Evolutionary conservation across 352 stramenopile species (phyloP).

Genomic region (Phytophthora megakarya): DNA sequence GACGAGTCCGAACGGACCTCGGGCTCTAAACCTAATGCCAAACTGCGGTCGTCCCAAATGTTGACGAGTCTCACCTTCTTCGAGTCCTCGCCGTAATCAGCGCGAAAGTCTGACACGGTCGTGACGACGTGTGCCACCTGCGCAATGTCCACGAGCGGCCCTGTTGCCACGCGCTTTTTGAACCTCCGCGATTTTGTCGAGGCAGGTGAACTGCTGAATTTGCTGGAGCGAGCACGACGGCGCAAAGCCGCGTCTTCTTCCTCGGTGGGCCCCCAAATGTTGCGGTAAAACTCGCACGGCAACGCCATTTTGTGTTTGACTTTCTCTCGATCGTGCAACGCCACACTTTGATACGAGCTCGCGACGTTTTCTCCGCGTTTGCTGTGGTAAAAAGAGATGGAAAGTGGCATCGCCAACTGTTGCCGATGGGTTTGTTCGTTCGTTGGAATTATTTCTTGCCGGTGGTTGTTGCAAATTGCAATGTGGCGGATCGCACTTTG

Average conservation of each 20-base stretch:
- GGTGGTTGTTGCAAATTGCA: conserved; percentile 15
- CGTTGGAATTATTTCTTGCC: conserved; percentile 17
- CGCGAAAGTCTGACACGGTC: conserved; percentile 69
- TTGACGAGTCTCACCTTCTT: conserved; percentile 40
- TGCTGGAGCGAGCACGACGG: conserved; percentile 28
- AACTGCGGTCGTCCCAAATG: conserved; percentile 56
- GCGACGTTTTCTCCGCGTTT: conserved; percentile 25
- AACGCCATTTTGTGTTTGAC: conserved; percentile 43
- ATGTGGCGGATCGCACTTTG: conserved; percentile 20
- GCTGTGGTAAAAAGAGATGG: conserved; percentile 53
- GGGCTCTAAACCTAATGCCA: conserved; percentile 31
- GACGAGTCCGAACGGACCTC: neutral
- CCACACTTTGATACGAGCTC: conserved; percentile 45
- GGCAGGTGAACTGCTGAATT: conserved; percentile 17
- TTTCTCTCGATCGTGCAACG: conserved; percentile 40
- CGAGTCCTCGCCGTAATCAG: conserved; percentile 55
- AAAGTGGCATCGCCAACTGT: conserved; percentile 39
- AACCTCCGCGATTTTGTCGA: conserved; percentile 28
- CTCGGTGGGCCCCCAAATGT: conserved; percentile 53
- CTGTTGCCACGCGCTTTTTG: conserved; percentile 46
- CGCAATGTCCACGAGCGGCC: conserved; percentile 62
- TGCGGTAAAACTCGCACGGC: conserved; percentile 61
- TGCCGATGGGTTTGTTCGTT: conserved; percentile 8
- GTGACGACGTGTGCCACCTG: conserved; percentile 79
- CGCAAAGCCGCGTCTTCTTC: conserved; percentile 35